phyloP scores from a whole-genome alignment of 805 yeast species.

The Saccharomycopsis olivae region DNA sequence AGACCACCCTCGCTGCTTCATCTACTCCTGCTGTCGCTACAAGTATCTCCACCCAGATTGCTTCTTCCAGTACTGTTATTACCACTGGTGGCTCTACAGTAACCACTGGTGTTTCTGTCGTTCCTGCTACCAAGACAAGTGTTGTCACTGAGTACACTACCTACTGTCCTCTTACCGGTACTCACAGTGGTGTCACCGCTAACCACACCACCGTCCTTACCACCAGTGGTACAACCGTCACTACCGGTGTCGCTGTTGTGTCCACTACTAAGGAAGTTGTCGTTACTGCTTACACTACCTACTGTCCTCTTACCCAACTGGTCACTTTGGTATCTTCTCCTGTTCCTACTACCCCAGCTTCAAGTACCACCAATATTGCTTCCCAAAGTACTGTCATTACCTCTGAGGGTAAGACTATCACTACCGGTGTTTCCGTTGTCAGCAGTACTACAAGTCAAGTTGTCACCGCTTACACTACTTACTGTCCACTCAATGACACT shows the following conservation, averaged over 20 bases:
- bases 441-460: slow-evolving; percentile 16
- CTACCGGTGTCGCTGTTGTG: not conserved
- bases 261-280: slow-evolving; percentile 16
- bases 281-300: slow-evolving; percentile 22
- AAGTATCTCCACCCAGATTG: slow-evolving; percentile 1
- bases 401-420: no score
- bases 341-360: not conserved
- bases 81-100: not conserved
- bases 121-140: slow-evolving; percentile 15
- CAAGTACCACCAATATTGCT: no score
- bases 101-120: not conserved
- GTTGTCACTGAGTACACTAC: slow-evolving; percentile 21
- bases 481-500: not conserved
- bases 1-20: not conserved
- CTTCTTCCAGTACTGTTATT: not conserved
- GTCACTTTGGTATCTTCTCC: not conserved
- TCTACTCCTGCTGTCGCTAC: slow-evolving; percentile 1
- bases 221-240: no score
- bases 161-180: slow-evolving; percentile 22
- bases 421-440: not conserved
- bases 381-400: no score
- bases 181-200: no score
- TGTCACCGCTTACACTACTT: slow-evolving; percentile 18
- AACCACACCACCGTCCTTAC: no score
- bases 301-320: slow-evolving; percentile 21